phyloP scores from a whole-genome alignment of 371 early-diverging fungal genomes.

The Mortierella sp. region DNA sequence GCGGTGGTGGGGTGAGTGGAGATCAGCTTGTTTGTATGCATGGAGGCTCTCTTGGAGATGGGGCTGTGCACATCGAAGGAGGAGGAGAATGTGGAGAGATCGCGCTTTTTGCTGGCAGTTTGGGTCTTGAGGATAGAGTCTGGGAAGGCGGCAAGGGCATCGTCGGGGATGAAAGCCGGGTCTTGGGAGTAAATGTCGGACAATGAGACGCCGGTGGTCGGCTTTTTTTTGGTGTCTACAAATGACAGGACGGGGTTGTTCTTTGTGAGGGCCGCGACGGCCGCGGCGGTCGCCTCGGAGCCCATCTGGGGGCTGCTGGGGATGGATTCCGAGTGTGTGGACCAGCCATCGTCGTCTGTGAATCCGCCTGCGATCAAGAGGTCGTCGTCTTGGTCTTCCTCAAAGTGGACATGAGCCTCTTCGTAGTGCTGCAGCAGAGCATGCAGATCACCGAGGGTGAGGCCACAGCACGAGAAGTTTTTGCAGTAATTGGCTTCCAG shows the following conservation, averaged over 20 bases:
- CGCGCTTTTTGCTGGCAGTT: constrained; percentile 29
- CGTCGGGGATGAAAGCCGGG: constrained; percentile 46
- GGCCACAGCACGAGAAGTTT: constrained; percentile 93
- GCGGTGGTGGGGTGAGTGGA: constrained; percentile 11
- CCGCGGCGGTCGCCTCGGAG: constrained; percentile 33
- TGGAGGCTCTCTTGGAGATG: constrained; percentile 29
- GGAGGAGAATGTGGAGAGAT: constrained; percentile 40
- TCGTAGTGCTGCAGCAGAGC: constrained; percentile 94
- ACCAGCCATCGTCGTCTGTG: constrained; percentile 54
- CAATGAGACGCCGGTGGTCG: constrained; percentile 50
- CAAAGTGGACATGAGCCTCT: constrained; percentile 89
- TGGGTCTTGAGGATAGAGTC: constrained; percentile 14
- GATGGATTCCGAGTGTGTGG: constrained; percentile 48
- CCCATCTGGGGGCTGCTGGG: constrained; percentile 55
- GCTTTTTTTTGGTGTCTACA: constrained; percentile 26
- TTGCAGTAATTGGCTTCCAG: constrained; percentile 90
- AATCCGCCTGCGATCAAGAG: constrained; percentile 48
- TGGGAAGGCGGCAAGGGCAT: constrained; percentile 41
- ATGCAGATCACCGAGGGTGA: constrained; percentile 83
- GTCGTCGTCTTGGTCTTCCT: constrained; percentile 71
- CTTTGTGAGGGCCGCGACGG: constrained; percentile 31
- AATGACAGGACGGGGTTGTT: constrained; percentile 11
- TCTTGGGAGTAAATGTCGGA: constrained; percentile 54
- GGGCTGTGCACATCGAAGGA: constrained; percentile 47
- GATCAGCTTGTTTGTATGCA: not conserved